Percentiles rank a stretch among this genome's conserved stretches.
Conservation (phyloP, 2,329 filamentous ascomycete species). For the Beauveria bassiana region DNA sequence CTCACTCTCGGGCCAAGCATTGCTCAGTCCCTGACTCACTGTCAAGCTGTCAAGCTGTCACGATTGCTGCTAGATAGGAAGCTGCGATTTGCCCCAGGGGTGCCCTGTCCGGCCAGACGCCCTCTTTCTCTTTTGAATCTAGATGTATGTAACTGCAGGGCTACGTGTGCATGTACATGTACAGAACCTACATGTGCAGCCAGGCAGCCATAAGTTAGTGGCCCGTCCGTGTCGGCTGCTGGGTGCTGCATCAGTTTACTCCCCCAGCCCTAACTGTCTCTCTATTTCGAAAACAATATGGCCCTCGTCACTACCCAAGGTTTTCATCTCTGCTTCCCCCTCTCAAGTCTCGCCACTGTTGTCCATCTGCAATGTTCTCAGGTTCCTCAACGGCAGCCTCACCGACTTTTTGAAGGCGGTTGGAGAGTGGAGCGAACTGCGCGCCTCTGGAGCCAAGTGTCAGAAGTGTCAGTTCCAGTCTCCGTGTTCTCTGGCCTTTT, state of each 20-base stretch:
- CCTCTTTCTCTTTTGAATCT: constrained; percentile 1
- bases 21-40: neutral
- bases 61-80: constrained; percentile 1
- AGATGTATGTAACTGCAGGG: constrained; percentile 4
- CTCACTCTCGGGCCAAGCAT: neutral
- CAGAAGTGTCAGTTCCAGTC: neutral
- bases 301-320: neutral
- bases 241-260: neutral
- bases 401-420: constrained; percentile 24
- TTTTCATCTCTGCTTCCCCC: neutral
- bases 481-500: too few species aligned
- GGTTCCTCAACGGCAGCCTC: constrained; percentile 14
- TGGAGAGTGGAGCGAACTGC: constrained; percentile 18
- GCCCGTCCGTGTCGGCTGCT: neutral
- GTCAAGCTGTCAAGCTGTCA: neutral
- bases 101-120: neutral
- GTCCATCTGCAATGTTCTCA: constrained; percentile 6
- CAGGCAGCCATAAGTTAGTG: neutral
- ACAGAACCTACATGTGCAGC: neutral
- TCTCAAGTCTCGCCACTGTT: neutral
- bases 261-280: constrained; percentile 8
- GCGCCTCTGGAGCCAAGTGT: neutral
- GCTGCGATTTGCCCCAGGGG: constrained; percentile 4
- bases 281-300: neutral
- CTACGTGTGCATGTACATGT: constrained; percentile 1